phyloP scores from a whole-genome alignment of 2,329 filamentous ascomycete genomes.

The Claviceps arundinis region DNA sequence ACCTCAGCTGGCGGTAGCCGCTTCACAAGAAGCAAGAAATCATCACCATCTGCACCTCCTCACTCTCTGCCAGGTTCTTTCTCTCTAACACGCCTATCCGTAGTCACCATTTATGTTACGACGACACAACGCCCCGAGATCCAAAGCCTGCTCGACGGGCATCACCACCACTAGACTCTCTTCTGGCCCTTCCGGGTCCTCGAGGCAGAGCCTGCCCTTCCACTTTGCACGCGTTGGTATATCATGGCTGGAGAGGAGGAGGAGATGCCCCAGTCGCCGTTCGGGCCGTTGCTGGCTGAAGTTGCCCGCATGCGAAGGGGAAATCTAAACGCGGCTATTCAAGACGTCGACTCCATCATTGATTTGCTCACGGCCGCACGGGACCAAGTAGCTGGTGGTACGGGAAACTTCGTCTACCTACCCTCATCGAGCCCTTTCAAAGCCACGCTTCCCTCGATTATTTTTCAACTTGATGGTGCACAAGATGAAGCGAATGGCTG shows the following conservation, averaged over 20 bases:
- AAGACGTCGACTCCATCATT: slow-evolving; percentile 74
- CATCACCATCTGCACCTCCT: not conserved
- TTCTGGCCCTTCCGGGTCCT: not conserved
- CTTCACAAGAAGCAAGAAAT: not conserved
- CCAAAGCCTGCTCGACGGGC: not conserved
- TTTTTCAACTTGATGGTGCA: not conserved
- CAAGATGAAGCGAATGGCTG: slow-evolving; percentile 8
- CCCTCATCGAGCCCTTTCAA: not conserved
- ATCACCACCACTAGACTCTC: not conserved
- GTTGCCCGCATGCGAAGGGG: slow-evolving; percentile 58
- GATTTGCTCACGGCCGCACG: slow-evolving; percentile 61
- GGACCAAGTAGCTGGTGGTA: slow-evolving; percentile 59
- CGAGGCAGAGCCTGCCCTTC: not conserved
- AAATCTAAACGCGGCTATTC: slow-evolving; percentile 55
- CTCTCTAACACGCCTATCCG: not conserved
- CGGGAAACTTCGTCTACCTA: slow-evolving; percentile 6
- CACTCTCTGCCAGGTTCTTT: not conserved
- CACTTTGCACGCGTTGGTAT: not conserved
- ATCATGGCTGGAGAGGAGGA: slow-evolving; percentile 23
- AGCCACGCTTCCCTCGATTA: not conserved
- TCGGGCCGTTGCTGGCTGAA: slow-evolving; percentile 53
- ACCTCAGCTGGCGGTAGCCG: not conserved
- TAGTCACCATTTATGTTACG: not conserved
- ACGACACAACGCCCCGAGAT: not conserved
- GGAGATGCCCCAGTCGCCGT: slow-evolving; percentile 28